Evolutionary conservation across 2,329 filamentous ascomycete genomes (phyloP).

Genomic region (Fusarium ramigenum): DNA sequence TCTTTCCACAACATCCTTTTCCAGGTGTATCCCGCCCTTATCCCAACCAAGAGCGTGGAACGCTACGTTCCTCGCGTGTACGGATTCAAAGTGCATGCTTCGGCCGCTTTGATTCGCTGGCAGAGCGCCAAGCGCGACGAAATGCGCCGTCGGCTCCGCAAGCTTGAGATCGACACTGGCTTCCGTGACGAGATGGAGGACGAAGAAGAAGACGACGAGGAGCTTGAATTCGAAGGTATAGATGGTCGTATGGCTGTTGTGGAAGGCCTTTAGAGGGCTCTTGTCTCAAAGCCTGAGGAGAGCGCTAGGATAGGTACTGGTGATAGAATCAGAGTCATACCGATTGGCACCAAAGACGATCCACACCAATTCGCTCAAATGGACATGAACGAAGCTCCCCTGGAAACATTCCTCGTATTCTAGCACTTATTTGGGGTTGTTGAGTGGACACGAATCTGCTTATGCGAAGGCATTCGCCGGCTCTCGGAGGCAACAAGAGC

Average conservation of each 20-base stretch:
- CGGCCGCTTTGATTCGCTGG: conserved; percentile 89
- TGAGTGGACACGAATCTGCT: neutral
- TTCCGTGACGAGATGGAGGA: conserved; percentile 77
- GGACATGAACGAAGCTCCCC: neutral
- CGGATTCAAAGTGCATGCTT: conserved; percentile 94
- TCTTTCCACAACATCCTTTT: conserved; percentile 99
- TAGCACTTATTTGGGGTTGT: neutral
- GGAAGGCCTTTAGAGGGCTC: conserved; percentile 38
- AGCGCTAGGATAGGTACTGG: neutral
- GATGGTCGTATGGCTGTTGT: conserved; percentile 45
- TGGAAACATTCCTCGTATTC: neutral
- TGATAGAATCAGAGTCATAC: neutral
- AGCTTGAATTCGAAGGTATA: conserved; percentile 53
- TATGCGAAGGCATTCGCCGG: neutral
- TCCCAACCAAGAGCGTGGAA: conserved; percentile 84
- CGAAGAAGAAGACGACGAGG: conserved; percentile 69
- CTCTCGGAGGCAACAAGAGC: neutral
- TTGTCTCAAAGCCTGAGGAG: neutral
- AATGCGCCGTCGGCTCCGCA: conserved; percentile 79
- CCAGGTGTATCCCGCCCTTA: conserved; percentile 92
- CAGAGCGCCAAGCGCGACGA: conserved; percentile 83
- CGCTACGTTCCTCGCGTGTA: conserved; percentile 92
- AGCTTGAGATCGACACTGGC: conserved; percentile 78
- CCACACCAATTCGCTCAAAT: neutral
- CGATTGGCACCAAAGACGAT: neutral